phyloP scores from a whole-genome alignment of 208 protist genomes.

The Plasmodiophora brassicae region DNA sequence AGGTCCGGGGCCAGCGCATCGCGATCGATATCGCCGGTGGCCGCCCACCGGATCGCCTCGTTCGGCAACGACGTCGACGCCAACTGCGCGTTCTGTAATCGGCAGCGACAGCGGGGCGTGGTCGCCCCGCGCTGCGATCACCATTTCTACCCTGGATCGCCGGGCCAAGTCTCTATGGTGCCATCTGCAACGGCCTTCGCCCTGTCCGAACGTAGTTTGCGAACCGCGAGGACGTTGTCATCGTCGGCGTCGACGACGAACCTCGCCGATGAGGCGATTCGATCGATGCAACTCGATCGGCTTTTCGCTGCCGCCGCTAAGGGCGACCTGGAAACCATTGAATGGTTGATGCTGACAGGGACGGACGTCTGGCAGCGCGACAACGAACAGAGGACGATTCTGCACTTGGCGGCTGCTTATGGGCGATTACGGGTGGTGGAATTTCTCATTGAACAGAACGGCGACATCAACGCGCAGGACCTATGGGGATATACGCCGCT shows the following conservation, averaged over 20 bases:
- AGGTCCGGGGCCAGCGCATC: too few species aligned
- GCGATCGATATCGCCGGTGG: too few species aligned
- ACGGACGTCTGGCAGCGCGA: neutral
- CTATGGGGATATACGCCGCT: conserved; percentile 27
- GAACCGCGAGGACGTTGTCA: neutral
- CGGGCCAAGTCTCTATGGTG: neutral
- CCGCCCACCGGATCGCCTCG: too few species aligned
- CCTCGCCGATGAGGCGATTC: neutral
- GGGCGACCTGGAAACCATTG: conserved; percentile 1
- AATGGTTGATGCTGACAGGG: conserved; percentile 29
- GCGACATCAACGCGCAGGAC: neutral
- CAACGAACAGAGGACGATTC: neutral
- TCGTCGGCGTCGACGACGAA: neutral
- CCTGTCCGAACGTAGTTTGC: neutral
- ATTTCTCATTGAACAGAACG: neutral
- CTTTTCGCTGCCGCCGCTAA: neutral
- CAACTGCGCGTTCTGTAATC: conserved; percentile 12
- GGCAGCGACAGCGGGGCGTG: neutral
- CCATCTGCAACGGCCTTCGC: neutral
- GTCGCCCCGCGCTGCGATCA: neutral
- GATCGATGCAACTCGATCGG: neutral
- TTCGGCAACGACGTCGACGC: too few species aligned
- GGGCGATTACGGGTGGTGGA: neutral
- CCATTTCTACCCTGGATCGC: neutral
- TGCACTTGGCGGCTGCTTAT: neutral